Conservation (phyloP, 106 monocot genomes). For the Ottelia alismoides region DNA sequence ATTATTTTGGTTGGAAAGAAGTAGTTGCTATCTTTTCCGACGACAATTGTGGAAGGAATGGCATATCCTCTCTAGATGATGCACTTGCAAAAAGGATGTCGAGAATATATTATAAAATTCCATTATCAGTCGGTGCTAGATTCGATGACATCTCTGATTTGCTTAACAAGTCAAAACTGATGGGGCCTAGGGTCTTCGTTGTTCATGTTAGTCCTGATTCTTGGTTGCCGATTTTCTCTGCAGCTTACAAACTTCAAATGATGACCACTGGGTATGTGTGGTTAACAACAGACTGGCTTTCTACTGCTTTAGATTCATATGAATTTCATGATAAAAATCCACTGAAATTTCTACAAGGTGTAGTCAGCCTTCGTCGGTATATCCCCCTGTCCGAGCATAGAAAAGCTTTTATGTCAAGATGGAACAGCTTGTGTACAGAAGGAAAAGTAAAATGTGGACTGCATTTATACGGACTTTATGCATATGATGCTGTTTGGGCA, state of each 20-base stretch:
- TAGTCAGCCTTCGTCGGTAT: slow-evolving; percentile 45
- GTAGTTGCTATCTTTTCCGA: slow-evolving; percentile 18
- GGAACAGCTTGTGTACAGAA: slow-evolving; percentile 19
- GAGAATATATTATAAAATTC: slow-evolving; percentile 14
- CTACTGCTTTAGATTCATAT: slow-evolving; percentile 38
- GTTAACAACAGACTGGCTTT: slow-evolving; percentile 81
- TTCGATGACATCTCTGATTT: slow-evolving; percentile 9
- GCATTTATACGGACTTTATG: slow-evolving; percentile 57
- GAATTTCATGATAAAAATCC: slow-evolving; percentile 7
- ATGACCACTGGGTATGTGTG: slow-evolving; percentile 53
- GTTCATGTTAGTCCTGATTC: slow-evolving; percentile 12
- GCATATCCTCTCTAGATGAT: slow-evolving; percentile 11
- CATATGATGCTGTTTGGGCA: slow-evolving; percentile 73
- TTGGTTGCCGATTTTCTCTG: slow-evolving; percentile 33
- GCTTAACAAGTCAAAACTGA: slow-evolving; percentile 10
- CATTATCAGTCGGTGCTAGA: slow-evolving; percentile 3
- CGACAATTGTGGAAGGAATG: slow-evolving; percentile 18
- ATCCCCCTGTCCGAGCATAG: slow-evolving; percentile 33
- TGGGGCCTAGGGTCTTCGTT: slow-evolving; percentile 14
- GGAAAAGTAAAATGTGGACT: slow-evolving; percentile 13
- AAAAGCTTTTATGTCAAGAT: slow-evolving; percentile 28
- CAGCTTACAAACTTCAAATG: slow-evolving; percentile 48
- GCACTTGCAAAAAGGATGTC: slow-evolving; percentile 12
- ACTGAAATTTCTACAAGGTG: slow-evolving; percentile 45
- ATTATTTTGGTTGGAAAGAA: slow-evolving; percentile 11